Base-by-base conservation (phyloP, 768 basidiomycete genomes). In the Mycena alexandri region DNA sequence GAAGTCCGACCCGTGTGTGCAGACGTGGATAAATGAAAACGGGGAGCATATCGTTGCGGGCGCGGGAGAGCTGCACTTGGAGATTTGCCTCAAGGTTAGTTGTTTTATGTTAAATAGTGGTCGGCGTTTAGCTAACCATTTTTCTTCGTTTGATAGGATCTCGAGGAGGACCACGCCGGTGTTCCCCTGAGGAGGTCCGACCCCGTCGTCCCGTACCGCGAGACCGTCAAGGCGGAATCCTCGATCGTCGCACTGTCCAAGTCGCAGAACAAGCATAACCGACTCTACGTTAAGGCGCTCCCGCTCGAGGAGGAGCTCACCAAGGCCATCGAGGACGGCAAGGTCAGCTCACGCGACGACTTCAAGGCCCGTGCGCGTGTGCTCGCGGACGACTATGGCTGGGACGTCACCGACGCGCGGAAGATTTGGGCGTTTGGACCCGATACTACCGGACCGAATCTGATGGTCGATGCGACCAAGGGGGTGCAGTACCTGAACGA, bases 361-460 rank as follows among this genome's bases (percentile, higher is more conserved):
- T 96, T 94, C 89, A 99, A 99, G 85, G 80, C 88, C 73, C 95
- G 98, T 72, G 98, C 96, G 57, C 95, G 98, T 84, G 76, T 94
- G 76, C 89, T 99, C 72, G 98, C 98, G 68, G 98, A 99, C 79
- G 96, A 98, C 72, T 92, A 83, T 78, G 95, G 95, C 61, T 99
- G 98, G 98, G 98, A 99, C 79, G 96, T 99, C 72, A 98, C 98
- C 68, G 98, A 99, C 76, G 98, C 98, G 74, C 88, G 98, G 77
- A 98, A 98, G 88, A 99, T 99, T 78, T 99, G 98, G 98, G 95
- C 94, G 82, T 99, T 99, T 87, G 98, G 97, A 74, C 98, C 98
- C 70, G 98, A 99, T 72, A 98, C 95, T 57, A 95, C 94, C 72
- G 98, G 98, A 50, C 90, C 98, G 63, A 99, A 99, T 84, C 81